Percentiles rank a stretch among this genome's conserved stretches.
Conservation (phyloP, 2,329 filamentous ascomycete genomes). For the Exophiala calicioides region DNA sequence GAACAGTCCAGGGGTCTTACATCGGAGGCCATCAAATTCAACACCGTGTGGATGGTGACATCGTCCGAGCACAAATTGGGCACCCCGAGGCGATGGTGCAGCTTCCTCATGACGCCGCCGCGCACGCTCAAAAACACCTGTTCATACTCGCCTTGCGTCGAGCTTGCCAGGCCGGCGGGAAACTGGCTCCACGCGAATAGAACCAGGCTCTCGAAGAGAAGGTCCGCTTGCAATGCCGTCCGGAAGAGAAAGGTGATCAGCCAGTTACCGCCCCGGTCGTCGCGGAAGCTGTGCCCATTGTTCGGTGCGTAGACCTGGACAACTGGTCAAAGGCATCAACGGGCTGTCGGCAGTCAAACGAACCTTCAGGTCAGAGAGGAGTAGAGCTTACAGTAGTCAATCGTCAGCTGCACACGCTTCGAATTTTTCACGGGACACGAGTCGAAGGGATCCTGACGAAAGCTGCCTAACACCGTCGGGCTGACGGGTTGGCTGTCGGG, state of each 20-base stretch:
- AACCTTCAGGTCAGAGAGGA: not conserved
- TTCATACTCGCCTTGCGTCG: slow-evolving; percentile 7
- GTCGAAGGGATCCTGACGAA: slow-evolving; percentile 13
- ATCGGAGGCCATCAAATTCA: slow-evolving; percentile 9
- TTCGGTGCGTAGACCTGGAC: slow-evolving; percentile 2
- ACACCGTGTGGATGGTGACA: slow-evolving; percentile 10
- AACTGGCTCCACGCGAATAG: slow-evolving; percentile 8
- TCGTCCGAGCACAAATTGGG: slow-evolving; percentile 7
- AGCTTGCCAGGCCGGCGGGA: not conserved
- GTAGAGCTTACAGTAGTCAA: slow-evolving; percentile 11
- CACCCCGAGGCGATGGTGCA: slow-evolving; percentile 12
- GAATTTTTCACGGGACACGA: slow-evolving; percentile 8
- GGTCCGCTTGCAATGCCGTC: slow-evolving; percentile 6
- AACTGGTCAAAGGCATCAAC: not conserved
- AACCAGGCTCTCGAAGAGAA: slow-evolving; percentile 8
- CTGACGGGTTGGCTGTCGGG: too few species aligned
- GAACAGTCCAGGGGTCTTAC: slow-evolving; percentile 1
- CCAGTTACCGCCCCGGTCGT: slow-evolving; percentile 2
- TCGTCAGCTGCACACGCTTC: slow-evolving; percentile 4
- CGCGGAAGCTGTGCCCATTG: slow-evolving; percentile 2
- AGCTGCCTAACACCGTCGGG: too few species aligned
- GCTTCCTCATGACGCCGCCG: slow-evolving; percentile 8
- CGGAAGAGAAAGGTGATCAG: slow-evolving; percentile 8
- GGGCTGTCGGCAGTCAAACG: too few species aligned
- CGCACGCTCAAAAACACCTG: not conserved